Evolutionary conservation across 805 yeast genomes (phyloP).

Genomic region (Brettanomyces custersianus): DNA sequence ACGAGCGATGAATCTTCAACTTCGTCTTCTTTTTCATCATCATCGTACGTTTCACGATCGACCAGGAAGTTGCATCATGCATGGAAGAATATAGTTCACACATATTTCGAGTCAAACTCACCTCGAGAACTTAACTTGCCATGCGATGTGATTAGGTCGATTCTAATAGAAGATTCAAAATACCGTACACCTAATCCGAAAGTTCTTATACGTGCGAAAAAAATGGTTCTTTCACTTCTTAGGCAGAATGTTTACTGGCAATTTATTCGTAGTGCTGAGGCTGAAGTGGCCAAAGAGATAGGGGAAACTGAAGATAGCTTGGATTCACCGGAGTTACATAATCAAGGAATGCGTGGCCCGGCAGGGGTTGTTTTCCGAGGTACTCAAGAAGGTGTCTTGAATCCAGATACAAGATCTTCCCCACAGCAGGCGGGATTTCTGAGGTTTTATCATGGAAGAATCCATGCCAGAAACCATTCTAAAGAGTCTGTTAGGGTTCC

Average conservation of each 20-base stretch:
- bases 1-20: too few relatives aligned
- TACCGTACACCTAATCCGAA: constrained; percentile 11
- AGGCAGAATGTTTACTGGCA: constrained; percentile 15
- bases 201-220: constrained; percentile 11
- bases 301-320: background rate
- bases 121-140: constrained; percentile 43
- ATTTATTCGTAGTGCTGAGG: constrained; percentile 10
- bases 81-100: constrained; percentile 26
- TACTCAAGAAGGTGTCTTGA: constrained; percentile 2
- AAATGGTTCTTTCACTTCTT: constrained; percentile 10
- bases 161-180: constrained; percentile 17
- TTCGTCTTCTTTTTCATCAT: background rate
- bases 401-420: background rate
- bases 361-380: constrained; percentile 3
- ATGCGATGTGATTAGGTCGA: constrained; percentile 24
- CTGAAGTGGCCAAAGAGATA: constrained; percentile 4
- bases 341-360: constrained; percentile 1
- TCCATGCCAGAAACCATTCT: background rate
- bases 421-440: constrained; percentile 1
- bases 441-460: background rate
- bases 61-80: background rate
- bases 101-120: constrained; percentile 34
- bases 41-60: background rate
- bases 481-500: too few relatives aligned
- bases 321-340: background rate